Evolutionary conservation across 139 green algal species (phyloP).

Genomic region (Picochlorum costavermella): DNA sequence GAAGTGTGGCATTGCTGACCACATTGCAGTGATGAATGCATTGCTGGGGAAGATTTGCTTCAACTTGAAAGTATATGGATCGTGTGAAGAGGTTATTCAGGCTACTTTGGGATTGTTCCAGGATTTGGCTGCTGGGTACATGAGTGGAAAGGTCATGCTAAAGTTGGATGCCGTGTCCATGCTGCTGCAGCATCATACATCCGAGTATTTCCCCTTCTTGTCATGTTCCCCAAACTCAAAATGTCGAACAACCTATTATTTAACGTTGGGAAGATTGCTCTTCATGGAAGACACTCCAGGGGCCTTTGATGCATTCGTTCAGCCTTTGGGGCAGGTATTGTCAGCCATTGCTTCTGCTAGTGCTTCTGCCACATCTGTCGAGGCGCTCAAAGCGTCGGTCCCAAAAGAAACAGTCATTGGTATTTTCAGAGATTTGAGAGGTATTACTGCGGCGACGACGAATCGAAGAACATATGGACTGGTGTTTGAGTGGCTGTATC

Average conservation of each 20-base stretch:
- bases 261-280: conserved; percentile 81
- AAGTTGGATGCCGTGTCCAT: conserved; percentile 84
- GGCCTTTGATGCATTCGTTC: conserved; percentile 87
- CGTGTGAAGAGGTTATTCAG: conserved; percentile 76
- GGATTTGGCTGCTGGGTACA: conserved; percentile 90
- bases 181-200: conserved; percentile 79
- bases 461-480: conserved; percentile 60
- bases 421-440: conserved; percentile 88
- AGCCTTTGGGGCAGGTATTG: conserved; percentile 73
- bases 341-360: conserved; percentile 33
- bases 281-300: conserved; percentile 90
- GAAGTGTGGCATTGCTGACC: conserved; percentile 72
- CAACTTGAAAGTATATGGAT: conserved; percentile 78
- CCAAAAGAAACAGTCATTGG: conserved; percentile 65
- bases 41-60: conserved; percentile 85
- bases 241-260: conserved; percentile 89
- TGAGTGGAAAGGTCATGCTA: conserved; percentile 93
- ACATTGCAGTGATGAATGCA: conserved; percentile 68
- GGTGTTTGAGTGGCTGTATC: conserved; percentile 98
- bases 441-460: conserved; percentile 82
- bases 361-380: conserved; percentile 25
- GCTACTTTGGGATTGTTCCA: conserved; percentile 85
- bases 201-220: conserved; percentile 79
- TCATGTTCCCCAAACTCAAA: conserved; percentile 66
- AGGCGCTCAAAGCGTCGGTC: conserved; percentile 40